Evolutionary conservation across 345 rosid species (phyloP).

Genomic region (Limnanthes douglasii): DNA sequence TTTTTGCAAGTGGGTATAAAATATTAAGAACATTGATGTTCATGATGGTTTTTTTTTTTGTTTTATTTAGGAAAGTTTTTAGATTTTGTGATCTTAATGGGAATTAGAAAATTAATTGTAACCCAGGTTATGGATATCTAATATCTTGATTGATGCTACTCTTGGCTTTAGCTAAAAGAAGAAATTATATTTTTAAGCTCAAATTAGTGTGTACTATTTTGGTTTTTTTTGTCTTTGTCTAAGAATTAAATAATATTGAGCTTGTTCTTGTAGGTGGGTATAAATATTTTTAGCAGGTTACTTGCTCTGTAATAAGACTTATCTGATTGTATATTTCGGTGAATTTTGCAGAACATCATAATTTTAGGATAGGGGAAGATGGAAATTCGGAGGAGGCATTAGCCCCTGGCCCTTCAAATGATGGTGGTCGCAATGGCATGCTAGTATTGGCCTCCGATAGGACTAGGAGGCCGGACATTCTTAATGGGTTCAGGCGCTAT

Average conservation of each 20-base stretch:
- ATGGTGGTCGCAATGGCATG: constrained; percentile 15
- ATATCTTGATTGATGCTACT: constrained; percentile 3
- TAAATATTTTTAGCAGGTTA: too few relatives aligned
- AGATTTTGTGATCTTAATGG: background rate
- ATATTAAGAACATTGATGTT: too few relatives aligned
- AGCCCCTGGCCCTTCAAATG: constrained; percentile 48
- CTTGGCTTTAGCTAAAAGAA: background rate
- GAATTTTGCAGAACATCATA: constrained; percentile 21
- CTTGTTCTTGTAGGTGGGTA: too few relatives aligned
- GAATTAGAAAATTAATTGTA: background rate
- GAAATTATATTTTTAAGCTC: background rate
- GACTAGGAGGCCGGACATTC: constrained; percentile 83
- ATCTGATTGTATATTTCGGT: background rate
- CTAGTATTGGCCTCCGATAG: constrained; percentile 64
- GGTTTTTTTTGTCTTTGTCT: too few relatives aligned
- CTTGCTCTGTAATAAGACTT: too few relatives aligned
- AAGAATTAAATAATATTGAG: too few relatives aligned
- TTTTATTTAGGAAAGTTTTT: constrained; percentile 3
- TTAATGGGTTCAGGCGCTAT: constrained; percentile 46
- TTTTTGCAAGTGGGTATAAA: too few relatives aligned
- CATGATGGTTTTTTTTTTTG: constrained; percentile 1
- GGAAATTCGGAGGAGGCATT: constrained; percentile 23
- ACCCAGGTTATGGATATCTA: constrained; percentile 1
- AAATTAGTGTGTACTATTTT: too few relatives aligned
- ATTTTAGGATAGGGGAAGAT: constrained; percentile 46